Percentiles rank a stretch among this genome's conserved stretches.
These are phyloP conservation scores for Colletotrichum sp. DNA, from an alignment of 2,329 filamentous ascomycete genomes.

Conservation along the genomic window DNA sequence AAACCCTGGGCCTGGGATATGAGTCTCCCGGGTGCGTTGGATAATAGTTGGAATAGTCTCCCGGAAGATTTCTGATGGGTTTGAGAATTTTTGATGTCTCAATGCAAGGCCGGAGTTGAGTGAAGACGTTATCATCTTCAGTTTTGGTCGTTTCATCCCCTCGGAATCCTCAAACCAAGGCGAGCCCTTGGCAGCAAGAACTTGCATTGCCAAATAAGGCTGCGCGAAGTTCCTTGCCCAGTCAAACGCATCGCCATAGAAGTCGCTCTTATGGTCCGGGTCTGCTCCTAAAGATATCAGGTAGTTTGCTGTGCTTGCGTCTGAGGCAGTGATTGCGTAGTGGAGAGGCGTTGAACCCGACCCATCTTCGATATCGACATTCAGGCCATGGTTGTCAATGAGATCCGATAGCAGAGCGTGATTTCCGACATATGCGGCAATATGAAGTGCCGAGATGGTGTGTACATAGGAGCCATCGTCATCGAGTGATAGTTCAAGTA, in stretches of 20 bases:
- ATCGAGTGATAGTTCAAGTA: background rate
- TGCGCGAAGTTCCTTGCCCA: background rate
- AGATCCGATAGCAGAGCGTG: background rate
- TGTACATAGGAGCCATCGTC: fast-evolving
- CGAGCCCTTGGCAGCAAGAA: background rate
- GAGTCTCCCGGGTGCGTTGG: background rate
- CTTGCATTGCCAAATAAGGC: background rate
- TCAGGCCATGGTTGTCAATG: fast-evolving
- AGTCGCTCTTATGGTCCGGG: fast-evolving
- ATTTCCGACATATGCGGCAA: background rate
- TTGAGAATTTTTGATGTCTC: background rate
- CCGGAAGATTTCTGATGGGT: background rate
- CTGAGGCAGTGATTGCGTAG: background rate
- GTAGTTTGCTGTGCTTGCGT: background rate
- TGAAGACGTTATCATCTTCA: background rate
- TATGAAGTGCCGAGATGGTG: background rate
- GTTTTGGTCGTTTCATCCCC: fast-evolving
- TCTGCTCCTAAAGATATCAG: background rate
- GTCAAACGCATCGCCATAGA: background rate
- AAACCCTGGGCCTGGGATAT: background rate
- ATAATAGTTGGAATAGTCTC: background rate
- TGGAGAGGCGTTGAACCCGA: background rate
- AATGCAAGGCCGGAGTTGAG: background rate
- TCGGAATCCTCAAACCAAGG: background rate
- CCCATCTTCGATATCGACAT: background rate